Percentiles rank a stretch among this genome's conserved stretches.
These are phyloP conservation scores for Geotrichum europaeum DNA, from an alignment of 1,139 yeast species.

Conservation along the genomic window DNA sequence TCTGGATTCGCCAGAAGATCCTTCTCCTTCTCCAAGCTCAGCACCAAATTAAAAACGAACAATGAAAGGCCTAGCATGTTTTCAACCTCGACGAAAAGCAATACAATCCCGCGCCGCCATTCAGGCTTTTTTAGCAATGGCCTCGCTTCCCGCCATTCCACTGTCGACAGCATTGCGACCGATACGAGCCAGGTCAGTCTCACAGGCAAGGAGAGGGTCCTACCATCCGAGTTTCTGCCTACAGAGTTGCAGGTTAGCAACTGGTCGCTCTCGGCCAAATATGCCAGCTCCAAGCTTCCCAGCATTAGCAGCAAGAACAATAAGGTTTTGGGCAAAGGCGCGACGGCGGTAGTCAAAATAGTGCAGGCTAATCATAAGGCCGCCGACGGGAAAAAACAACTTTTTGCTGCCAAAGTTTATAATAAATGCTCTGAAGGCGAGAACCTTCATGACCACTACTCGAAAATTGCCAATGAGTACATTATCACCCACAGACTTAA, in stretches of 20 bases:
- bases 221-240: constrained; percentile 21
- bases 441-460: constrained; percentile 52
- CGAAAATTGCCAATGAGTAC: constrained; percentile 70
- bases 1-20: constrained; percentile 8
- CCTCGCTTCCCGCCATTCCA: background rate
- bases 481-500: constrained; percentile 65
- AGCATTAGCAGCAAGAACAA: constrained; percentile 3
- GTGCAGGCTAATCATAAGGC: constrained; percentile 12
- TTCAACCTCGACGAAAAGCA: background rate
- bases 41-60: constrained; percentile 7
- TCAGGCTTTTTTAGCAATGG: background rate
- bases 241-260: constrained; percentile 14
- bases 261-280: constrained; percentile 21
- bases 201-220: constrained; percentile 14
- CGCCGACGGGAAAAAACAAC: constrained; percentile 18
- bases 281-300: constrained; percentile 13
- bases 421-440: constrained; percentile 43
- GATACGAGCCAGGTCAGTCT: background rate
- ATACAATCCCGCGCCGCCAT: background rate
- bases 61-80: background rate
- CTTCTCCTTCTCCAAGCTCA: constrained; percentile 16
- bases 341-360: constrained; percentile 17
- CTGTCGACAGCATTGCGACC: constrained; percentile 2
- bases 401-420: constrained; percentile 71
- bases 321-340: constrained; percentile 17